phyloP scores from a whole-genome alignment of 208 protist species.

The Acanthamoeba polyphaga region DNA sequence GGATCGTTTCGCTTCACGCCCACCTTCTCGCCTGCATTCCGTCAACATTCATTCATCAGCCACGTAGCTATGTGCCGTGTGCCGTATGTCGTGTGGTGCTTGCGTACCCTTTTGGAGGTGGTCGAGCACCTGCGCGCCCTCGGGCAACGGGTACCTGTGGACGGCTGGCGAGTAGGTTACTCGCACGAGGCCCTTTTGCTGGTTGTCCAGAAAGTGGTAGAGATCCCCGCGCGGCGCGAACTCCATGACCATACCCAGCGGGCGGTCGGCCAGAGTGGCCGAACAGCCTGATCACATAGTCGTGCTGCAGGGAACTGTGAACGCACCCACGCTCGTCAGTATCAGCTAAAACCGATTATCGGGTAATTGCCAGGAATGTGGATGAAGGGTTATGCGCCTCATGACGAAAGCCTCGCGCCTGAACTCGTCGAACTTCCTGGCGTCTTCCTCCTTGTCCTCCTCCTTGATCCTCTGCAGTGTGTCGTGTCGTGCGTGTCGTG shows the following conservation, averaged over 20 bases:
- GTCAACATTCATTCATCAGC: too few relatives aligned
- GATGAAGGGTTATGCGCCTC: neutral
- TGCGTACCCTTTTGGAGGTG: slow-evolving; percentile 20
- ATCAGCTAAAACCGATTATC: too few relatives aligned
- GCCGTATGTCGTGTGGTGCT: too few relatives aligned
- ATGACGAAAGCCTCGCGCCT: neutral
- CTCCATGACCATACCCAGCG: slow-evolving; percentile 84
- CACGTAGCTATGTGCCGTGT: too few relatives aligned
- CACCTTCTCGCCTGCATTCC: slow-evolving; percentile 19
- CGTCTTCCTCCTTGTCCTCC: slow-evolving; percentile 12
- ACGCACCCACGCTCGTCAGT: neutral
- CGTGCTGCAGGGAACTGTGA: slow-evolving; percentile 74
- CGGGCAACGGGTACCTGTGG: neutral
- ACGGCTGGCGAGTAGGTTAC: neutral
- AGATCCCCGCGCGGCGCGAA: slow-evolving; percentile 82
- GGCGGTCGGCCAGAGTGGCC: slow-evolving; percentile 79
- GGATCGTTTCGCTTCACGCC: neutral
- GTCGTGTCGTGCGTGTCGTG: neutral
- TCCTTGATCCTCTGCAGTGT: neutral
- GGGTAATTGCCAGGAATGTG: neutral
- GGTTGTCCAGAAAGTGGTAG: slow-evolving; percentile 62
- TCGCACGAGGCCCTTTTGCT: neutral
- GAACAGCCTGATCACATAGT: slow-evolving; percentile 77
- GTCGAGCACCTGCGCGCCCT: slow-evolving; percentile 18
- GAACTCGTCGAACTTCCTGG: slow-evolving; percentile 38